Percentiles rank a stretch among this genome's conserved stretches.
Evolutionary conservation across 1,139 yeast genomes (phyloP).

Genomic region (Nakaseomyces nivariensis): DNA sequence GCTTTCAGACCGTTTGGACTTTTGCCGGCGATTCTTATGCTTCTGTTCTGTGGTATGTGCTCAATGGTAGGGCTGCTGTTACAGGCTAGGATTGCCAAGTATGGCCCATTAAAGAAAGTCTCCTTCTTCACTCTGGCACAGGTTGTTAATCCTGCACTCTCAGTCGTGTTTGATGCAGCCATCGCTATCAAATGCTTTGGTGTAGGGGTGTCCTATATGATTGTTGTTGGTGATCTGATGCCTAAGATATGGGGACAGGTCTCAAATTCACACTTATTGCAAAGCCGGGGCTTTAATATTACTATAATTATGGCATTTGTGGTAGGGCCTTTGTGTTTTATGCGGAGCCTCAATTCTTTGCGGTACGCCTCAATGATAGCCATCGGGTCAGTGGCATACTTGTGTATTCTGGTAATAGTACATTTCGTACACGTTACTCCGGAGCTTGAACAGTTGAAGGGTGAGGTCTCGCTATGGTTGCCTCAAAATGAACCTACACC

Average conservation of each 20-base stretch:
- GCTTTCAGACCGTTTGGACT: conserved; percentile 84
- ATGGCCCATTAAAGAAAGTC: conserved; percentile 68
- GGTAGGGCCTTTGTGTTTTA: conserved; percentile 66
- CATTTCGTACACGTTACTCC: conserved; percentile 41
- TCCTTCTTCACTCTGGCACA: conserved; percentile 80
- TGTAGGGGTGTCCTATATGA: conserved; percentile 79
- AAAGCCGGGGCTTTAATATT: conserved; percentile 55
- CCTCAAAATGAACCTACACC: conserved; percentile 36
- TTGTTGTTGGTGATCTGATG: conserved; percentile 83
- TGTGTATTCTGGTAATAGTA: conserved; percentile 58
- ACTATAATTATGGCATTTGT: conserved; percentile 46
- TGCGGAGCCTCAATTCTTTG: conserved; percentile 70
- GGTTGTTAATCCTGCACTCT: conserved; percentile 73
- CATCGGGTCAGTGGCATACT: conserved; percentile 66
- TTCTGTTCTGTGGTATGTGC: conserved; percentile 66
- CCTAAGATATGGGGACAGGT: conserved; percentile 69
- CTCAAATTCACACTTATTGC: conserved; percentile 51
- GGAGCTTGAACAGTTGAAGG: conserved; percentile 47
- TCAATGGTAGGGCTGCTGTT: conserved; percentile 74
- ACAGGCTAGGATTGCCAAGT: conserved; percentile 61
- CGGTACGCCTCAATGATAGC: conserved; percentile 84
- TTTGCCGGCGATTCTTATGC: conserved; percentile 52
- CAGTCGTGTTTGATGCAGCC: conserved; percentile 79
- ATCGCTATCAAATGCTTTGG: conserved; percentile 91
- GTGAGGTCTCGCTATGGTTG: conserved; percentile 32